A percentile compares a stretch with the other conserved stretches of the same genome.
phyloP scores from a whole-genome alignment of 768 basidiomycete species.

The Leccinum rimulosum region DNA sequence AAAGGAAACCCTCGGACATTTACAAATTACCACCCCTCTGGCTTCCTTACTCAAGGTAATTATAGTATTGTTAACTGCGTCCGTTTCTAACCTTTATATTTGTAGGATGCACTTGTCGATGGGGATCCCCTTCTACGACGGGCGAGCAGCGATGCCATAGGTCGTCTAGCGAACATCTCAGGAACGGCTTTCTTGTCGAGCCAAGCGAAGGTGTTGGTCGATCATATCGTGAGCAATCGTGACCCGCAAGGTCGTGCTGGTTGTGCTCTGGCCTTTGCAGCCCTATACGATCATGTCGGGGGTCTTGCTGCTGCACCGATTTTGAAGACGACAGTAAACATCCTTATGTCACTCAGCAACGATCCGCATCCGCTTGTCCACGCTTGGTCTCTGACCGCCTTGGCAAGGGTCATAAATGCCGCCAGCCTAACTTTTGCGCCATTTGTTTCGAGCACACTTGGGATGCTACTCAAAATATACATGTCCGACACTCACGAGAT shows the following conservation, averaged over 20 bases:
- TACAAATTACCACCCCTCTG: constrained; percentile 58
- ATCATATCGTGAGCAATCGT: constrained; percentile 92
- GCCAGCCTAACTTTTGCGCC: constrained; percentile 91
- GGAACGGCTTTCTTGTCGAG: constrained; percentile 81
- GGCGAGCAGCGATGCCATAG: constrained; percentile 85
- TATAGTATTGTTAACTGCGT: constrained; percentile 4
- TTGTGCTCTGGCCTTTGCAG: constrained; percentile 88
- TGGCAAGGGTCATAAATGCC: constrained; percentile 85
- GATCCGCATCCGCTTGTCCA: constrained; percentile 98
- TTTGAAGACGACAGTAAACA: constrained; percentile 92
- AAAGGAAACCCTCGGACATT: constrained; percentile 63
- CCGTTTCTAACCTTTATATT: constrained; percentile 8
- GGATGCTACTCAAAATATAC: constrained; percentile 88
- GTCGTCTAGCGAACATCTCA: constrained; percentile 79
- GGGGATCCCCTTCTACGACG: constrained; percentile 73
- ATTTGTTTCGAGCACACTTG: constrained; percentile 83
- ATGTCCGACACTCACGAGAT: constrained; percentile 87
- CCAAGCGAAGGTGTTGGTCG: constrained; percentile 87
- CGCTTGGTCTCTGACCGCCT: constrained; percentile 85
- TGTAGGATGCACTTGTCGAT: constrained; percentile 76
- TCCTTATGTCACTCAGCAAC: constrained; percentile 90
- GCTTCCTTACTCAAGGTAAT: constrained; percentile 77
- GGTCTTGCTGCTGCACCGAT: constrained; percentile 93
- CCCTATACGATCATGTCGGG: constrained; percentile 89
- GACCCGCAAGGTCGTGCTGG: constrained; percentile 92